Evolutionary conservation across 495 filamentous ascomycete genomes (phyloP), one percentile per base, ranked within the genome.

Genomic region (Xylaria curta): DNA sequence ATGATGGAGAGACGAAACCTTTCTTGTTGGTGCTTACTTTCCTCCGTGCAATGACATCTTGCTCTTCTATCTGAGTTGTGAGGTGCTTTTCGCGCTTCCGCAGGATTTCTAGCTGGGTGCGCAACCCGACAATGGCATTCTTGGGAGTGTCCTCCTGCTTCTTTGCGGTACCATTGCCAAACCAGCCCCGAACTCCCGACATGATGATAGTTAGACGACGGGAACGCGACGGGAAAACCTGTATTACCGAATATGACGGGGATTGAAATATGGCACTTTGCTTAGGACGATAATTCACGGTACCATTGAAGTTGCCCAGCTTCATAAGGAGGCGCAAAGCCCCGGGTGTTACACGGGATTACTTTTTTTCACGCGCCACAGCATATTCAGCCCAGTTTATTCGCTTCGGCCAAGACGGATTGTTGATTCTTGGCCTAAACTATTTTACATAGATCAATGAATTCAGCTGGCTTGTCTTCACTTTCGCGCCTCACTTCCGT

Each of bases 81-180:
- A 98, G 84, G 79, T 98, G 94, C 78, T 88, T 91, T 84, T 99
- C 94, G 53, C 97, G 87, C 88, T 98, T 99, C 83, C 96, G 93
- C 74, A 99, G 87, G 94, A 98, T 97, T 73, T 97, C 94, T 28
- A 98, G 87, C 87, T 97, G 95, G 75, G 90, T 85, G 69, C 96
- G 91, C 75, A 99, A 85, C 72, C 87, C 87, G 53, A 99, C 87
- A 73, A 98, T 99, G 70, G 97, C 97, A 85, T 97, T 94, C 88
- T 99, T 99, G 53, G 96, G 93, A 73, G 90, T 91, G 81, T 98
- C 94, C 83, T 95, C 96, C 47, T 51, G 6, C 81, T 90, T 90
- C 87, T 92, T 94, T 68, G 89, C 89, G 76, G 89, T 88, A 66
- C 89, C 87, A 71, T 93, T 92, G 78, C 93, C 92, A 78, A 96